Base-by-base conservation (phyloP, 257 asterid species). In the Gentiana dahurica region DNA sequence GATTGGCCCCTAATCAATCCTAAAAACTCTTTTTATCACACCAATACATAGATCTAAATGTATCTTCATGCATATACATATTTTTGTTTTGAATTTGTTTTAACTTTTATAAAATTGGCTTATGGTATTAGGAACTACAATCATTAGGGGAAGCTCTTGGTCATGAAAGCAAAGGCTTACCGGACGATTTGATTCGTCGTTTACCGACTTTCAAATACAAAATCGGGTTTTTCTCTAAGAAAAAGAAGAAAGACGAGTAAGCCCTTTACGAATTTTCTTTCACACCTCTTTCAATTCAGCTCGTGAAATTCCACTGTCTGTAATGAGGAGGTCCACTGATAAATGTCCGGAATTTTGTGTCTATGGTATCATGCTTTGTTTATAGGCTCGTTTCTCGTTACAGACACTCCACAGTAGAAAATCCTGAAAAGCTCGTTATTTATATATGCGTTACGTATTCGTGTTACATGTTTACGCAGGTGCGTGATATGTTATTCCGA, bases 401-500 rank as follows among this genome's bases (percentile, higher is more conserved):
- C n/a, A 53, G 48, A 24, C 24, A 24, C 24, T 24, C 24, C 24
- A 24, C 24, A 24, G 24, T 24, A 24, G 24, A 24, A 24, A 24
- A 0, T 24, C 24, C 24, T 24, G 24, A 24, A 24, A 24, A 24
- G 24, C 24, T 24, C 24, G 24, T 24, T 24, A 24, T 24, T 24
- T 24, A 24, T 24, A 24, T 24, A 24, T 24, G 24, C 24, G 24
- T 24, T 24, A 24, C 0, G 24, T 24, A 24, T 24, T 24, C 24
- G 24, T 24, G 24, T 24, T 24, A 1, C 24, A 6, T 65, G 6
- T 72, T 56, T 47, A 37, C 37, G 54, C 44, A 91, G 98, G 75
- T 91, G 98, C 51, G 96, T 83, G 74, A 87, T 91, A 71, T 91
- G 98, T 74, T 69, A 46, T 13, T 59, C 84, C 11, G 83, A 79